These are phyloP conservation scores for Rhodotorula graminis DNA, from an alignment of 768 basidiomycete species.

Conservation along the genomic window DNA sequence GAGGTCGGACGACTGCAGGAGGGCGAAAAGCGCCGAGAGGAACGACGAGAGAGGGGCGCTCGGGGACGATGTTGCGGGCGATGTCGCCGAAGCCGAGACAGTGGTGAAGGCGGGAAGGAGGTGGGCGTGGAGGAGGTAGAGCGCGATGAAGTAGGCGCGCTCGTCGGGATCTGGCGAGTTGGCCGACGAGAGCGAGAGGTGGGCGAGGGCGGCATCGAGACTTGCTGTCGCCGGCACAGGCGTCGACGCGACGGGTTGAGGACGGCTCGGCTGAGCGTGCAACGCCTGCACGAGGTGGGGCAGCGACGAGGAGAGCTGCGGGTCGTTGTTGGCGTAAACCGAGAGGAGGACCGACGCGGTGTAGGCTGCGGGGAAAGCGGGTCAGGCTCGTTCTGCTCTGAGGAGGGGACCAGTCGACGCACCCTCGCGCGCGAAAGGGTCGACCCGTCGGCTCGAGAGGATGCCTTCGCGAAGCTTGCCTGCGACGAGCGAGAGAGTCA, in stretches of 20 bases:
- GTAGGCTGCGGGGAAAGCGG: slow-evolving; percentile 11
- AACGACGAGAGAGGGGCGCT: background rate
- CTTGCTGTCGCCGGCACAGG: background rate
- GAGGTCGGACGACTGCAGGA: background rate
- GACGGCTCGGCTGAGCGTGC: background rate
- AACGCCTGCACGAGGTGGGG: slow-evolving; percentile 29
- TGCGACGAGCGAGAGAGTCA: background rate
- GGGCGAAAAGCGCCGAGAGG: slow-evolving; percentile 4
- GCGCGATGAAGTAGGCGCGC: slow-evolving; percentile 16
- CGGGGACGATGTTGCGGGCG: background rate
- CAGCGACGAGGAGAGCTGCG: slow-evolving; percentile 28
- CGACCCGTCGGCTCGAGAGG: slow-evolving; percentile 18
- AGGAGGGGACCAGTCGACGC: fast-evolving
- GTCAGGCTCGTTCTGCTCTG: background rate
- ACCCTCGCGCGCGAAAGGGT: slow-evolving; percentile 31
- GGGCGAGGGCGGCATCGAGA: background rate
- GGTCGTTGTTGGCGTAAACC: slow-evolving; percentile 21
- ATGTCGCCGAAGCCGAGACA: fast-evolving
- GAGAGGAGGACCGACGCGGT: slow-evolving; percentile 17
- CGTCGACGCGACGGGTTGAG: no score
- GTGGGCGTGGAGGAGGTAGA: slow-evolving; percentile 18
- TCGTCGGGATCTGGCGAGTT: background rate
- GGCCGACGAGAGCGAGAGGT: background rate
- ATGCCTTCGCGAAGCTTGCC: slow-evolving; percentile 38
- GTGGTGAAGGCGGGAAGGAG: slow-evolving; percentile 11